These are phyloP conservation scores for Pythium dissimile DNA, from an alignment of 352 stramenopile genomes.

Conservation along the genomic window DNA sequence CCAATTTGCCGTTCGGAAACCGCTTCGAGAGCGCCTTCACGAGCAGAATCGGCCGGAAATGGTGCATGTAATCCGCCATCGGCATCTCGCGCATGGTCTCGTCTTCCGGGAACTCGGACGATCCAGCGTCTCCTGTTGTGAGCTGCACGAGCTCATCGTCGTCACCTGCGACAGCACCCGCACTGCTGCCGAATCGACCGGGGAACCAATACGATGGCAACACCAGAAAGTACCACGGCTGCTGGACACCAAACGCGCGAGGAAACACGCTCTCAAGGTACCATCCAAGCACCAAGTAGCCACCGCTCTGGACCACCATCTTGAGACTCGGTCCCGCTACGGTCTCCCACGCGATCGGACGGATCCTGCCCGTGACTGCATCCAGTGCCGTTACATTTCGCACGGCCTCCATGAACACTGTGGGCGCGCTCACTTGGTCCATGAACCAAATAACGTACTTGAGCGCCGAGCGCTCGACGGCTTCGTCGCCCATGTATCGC, in stretches of 20 bases:
- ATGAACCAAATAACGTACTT: slow-evolving; percentile 36
- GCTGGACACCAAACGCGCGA: slow-evolving; percentile 85
- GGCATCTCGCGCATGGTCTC: slow-evolving; percentile 65
- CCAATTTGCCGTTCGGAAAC: slow-evolving; percentile 75
- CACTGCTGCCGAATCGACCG: slow-evolving; percentile 2
- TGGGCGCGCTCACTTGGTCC: slow-evolving; percentile 54
- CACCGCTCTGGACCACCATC: slow-evolving; percentile 78
- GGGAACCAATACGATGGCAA: slow-evolving; percentile 81
- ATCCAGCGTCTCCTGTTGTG: not conserved
- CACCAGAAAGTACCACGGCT: slow-evolving; percentile 93
- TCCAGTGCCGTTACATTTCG: slow-evolving; percentile 54
- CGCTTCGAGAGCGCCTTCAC: slow-evolving; percentile 57
- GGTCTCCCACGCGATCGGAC: slow-evolving; percentile 44
- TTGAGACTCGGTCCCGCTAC: slow-evolving; percentile 42
- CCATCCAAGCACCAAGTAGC: slow-evolving; percentile 89
- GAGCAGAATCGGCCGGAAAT: slow-evolving; percentile 55
- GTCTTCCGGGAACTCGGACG: slow-evolving; percentile 22
- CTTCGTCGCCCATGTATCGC: slow-evolving; percentile 47
- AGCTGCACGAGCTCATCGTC: slow-evolving; percentile 18
- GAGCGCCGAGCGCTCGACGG: slow-evolving; percentile 29
- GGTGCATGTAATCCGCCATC: slow-evolving; percentile 48
- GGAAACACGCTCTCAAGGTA: slow-evolving; percentile 95
- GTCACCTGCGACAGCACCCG: not conserved
- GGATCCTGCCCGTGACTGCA: slow-evolving; percentile 28
- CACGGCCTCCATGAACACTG: slow-evolving; percentile 68